A percentile compares a stretch with the other conserved stretches of the same genome.
Evolutionary conservation across 2,329 filamentous ascomycete species (phyloP).

Genomic region (Lojkania enalia): DNA sequence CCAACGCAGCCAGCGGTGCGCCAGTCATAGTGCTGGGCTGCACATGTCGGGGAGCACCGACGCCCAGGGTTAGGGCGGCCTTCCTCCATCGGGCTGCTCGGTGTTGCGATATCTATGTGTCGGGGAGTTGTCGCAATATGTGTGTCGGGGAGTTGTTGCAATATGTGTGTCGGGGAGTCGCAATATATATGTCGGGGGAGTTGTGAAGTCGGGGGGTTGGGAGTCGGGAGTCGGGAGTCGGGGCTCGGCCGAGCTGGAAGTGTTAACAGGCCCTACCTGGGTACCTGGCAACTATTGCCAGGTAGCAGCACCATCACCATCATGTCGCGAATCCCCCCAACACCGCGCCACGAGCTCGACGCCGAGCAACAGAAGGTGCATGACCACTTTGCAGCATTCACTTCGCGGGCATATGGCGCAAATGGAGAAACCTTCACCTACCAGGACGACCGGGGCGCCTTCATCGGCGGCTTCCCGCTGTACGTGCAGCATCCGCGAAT

Average conservation of each 20-base stretch:
- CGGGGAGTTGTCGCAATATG: slow-evolving; percentile 2
- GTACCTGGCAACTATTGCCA: background rate
- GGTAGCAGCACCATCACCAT: slow-evolving; percentile 1
- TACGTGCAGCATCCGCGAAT: slow-evolving; percentile 8
- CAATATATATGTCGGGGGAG: background rate
- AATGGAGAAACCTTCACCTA: slow-evolving; percentile 9
- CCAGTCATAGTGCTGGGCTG: background rate
- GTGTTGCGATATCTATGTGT: slow-evolving; percentile 7
- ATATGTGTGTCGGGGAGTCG: background rate
- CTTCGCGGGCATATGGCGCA: slow-evolving; percentile 6
- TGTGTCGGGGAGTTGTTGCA: background rate
- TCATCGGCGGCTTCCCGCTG: slow-evolving; percentile 8
- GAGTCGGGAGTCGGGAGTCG: background rate
- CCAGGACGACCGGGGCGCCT: slow-evolving; percentile 9
- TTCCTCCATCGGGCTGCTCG: slow-evolving; percentile 2
- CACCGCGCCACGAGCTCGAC: slow-evolving; percentile 7
- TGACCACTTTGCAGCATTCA: slow-evolving; percentile 9
- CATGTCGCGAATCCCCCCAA: slow-evolving; percentile 10
- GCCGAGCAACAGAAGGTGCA: slow-evolving; percentile 9
- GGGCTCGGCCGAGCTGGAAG: too few relatives aligned
- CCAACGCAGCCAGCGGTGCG: background rate
- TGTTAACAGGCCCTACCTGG: too few relatives aligned
- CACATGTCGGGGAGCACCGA: too few relatives aligned
- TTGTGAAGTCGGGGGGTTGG: slow-evolving; percentile 1
- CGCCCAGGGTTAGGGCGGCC: background rate